These are phyloP conservation scores for Sclerotinia trifoliorum DNA, from an alignment of 2,329 filamentous ascomycete genomes.

Conservation along the genomic window DNA sequence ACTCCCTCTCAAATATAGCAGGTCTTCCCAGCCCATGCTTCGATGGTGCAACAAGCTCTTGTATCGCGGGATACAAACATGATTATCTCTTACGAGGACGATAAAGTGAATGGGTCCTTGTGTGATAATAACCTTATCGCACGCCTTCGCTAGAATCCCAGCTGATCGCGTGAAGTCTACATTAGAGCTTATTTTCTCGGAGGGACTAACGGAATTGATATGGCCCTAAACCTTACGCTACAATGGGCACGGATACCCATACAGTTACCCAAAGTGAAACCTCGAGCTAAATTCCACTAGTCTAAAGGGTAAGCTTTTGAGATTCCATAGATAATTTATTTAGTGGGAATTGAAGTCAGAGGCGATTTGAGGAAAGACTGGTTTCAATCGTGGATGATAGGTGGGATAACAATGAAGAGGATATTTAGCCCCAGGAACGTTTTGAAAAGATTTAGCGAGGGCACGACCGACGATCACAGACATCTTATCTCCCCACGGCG, in stretches of 20 bases:
- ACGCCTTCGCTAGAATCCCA: slow-evolving; percentile 12
- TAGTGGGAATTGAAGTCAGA: background rate
- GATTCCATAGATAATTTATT: background rate
- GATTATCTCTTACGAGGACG: background rate
- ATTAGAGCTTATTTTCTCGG: background rate
- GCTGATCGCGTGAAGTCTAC: background rate
- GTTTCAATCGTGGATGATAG: background rate
- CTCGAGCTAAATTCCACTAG: background rate
- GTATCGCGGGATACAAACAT: background rate
- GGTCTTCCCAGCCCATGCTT: background rate
- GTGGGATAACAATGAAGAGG: background rate
- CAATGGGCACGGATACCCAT: background rate
- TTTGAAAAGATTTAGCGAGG: background rate
- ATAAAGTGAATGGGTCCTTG: background rate
- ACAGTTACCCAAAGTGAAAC: background rate
- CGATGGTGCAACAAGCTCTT: background rate
- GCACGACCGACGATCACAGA: background rate
- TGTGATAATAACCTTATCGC: slow-evolving; percentile 6
- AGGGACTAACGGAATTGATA: background rate
- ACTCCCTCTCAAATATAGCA: background rate
- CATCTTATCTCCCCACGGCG: background rate
- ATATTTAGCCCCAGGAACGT: background rate
- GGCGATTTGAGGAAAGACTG: background rate
- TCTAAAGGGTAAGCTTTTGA: background rate
- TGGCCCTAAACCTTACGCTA: background rate